phyloP scores from a whole-genome alignment of 2,329 filamentous ascomycete species.

The Alternaria brassicicola region DNA sequence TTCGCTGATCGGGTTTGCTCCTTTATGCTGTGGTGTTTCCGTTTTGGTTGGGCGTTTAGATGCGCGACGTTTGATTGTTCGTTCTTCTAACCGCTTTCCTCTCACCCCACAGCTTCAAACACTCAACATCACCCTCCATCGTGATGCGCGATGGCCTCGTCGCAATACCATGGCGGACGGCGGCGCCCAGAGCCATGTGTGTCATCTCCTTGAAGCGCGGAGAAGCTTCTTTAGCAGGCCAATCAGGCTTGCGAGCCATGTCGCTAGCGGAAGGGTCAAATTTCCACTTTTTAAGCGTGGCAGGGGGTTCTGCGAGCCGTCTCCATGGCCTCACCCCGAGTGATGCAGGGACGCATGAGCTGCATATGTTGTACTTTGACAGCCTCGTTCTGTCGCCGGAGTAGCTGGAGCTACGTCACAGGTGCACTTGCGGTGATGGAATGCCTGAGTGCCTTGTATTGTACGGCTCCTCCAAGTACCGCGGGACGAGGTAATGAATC shows the following conservation, averaged over 20 bases:
- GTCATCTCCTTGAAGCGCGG: conserved; percentile 32
- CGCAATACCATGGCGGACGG: conserved; percentile 4
- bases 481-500: not conserved
- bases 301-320: conserved; percentile 24
- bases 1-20: conserved; percentile 7
- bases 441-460: not conserved
- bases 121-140: not conserved
- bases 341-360: conserved; percentile 16
- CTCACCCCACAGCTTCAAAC: not conserved
- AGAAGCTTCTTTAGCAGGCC: conserved; percentile 29
- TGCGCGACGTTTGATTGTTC: conserved; percentile 3
- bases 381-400: conserved; percentile 12
- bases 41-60: conserved; percentile 5
- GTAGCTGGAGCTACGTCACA: not conserved
- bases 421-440: not conserved
- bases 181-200: conserved; percentile 12
- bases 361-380: conserved; percentile 15
- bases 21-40: conserved; percentile 6
- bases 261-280: conserved; percentile 21
- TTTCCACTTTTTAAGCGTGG: conserved; percentile 46
- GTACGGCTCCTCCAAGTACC: not conserved
- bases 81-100: not conserved
- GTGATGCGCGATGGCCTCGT: conserved; percentile 6
- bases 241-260: conserved; percentile 24
- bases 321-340: conserved; percentile 9